Base-by-base conservation (phyloP, 2,329 filamentous ascomycete genomes). In the Pyricularia sp. region DNA sequence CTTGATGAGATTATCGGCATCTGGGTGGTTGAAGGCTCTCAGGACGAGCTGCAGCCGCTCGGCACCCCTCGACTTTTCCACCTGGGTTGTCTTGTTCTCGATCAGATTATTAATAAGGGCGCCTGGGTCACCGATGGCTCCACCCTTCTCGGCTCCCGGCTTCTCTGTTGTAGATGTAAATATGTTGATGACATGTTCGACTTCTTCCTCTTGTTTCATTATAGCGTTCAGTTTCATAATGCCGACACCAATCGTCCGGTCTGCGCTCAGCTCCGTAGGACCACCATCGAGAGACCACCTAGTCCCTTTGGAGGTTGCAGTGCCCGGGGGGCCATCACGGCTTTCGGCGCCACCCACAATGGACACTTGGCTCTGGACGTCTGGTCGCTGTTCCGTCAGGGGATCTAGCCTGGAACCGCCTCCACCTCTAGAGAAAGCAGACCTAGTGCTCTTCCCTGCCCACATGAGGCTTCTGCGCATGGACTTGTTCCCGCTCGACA, bases 1-100 rank as follows among this genome's bases (percentile, higher is more conserved):
- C 75, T 91, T 92, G 75, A 98, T 91, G 59, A 99, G 85, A 0
- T 81, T 83, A 72, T 97, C 93, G 0, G 93, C 88, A 74, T 98
- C 93, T 1, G 87, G 83, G 73, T 91, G 86, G 50, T 88, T 85
- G 77, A 97, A 97, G 1, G 91, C 85, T 73, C 90, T 91, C 17
- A 97, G 81, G 70, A 92, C 90, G 1, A 97, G 82, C 72, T 94
- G 91, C 6, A 98, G 80, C 31, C 92, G 87, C 74, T 94, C 93
- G 28, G 92, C 88, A 68, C 86, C 85, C 68, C 84, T 82, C 26
- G 90, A 92, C 74, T 89, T 90, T 74, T 90, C 89, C 76, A 92
- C 96, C 55, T 88, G 86, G 7, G 90, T 90, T n/a, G 85, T 89
- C 42, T 87, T 83, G 76, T 89, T 94, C 20, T 89, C 87, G 73